Evolutionary conservation across 768 basidiomycete species (phyloP), one percentile per base, ranked within the genome.

Genomic region (Cubamyces lactineus): DNA sequence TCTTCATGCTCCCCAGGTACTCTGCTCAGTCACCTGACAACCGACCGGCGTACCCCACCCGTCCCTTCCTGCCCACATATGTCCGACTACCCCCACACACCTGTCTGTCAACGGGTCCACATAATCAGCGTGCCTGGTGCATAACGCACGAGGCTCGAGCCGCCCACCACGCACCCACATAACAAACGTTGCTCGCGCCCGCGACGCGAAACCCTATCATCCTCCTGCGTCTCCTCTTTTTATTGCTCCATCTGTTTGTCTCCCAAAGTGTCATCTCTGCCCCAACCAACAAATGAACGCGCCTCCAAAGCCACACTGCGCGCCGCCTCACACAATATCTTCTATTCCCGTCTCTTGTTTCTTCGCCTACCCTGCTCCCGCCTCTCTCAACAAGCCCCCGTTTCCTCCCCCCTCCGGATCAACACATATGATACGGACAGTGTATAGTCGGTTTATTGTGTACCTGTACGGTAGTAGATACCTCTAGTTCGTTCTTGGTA

Each of bases 401-500:
- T 28, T 53, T 39, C 40, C 17, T 23, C 43, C 51, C n/a, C 49
- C 46, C 48, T 51, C 62, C 57, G 57, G 43, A 59, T 59, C 57
- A 41, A 34, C 63, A 26, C 38, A 42, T 64, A 64, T 47, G 63
- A 53, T 59, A 60, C 58, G 58, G 59, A 63, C 62, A 46, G 19
- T 64, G 58, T 64, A 64, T 64, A 64, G 63, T 64, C 63, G 63
- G 49, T 60, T 60, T 59, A 59, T 60, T 60, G 58, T 64, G 63
- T 64, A 60, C 58, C 16, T 57, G 58, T 64, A 64, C 54, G 58
- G 63, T 60, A 64, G 63, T 60, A 64, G 57, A 64, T 60, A 60
- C 63, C 63, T 56, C 54, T 64, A 64, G 63, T 64, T 38, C 41
- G 57, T 47, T 64, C 54, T 59, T 53, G 62, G 57, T 59, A 63